Base-by-base conservation (phyloP, 2,329 filamentous ascomycete genomes). In the Aspergillus sp. region DNA sequence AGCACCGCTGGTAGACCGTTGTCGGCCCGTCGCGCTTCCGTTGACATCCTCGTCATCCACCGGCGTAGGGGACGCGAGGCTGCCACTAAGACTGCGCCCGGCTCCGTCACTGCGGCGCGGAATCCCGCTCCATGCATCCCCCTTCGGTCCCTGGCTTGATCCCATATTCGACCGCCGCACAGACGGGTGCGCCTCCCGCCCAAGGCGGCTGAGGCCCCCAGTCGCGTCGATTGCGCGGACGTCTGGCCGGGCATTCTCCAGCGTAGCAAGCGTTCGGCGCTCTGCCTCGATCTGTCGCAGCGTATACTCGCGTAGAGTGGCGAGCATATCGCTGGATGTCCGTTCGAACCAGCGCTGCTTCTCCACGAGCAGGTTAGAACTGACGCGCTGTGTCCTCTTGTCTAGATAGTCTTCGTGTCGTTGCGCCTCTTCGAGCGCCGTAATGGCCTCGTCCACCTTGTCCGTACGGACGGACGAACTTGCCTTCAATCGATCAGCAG, bases 401-500 rank as follows among this genome's bases (percentile, higher is more conserved):
- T 77, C 75, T 15, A 98, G 74, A 50, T 86, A 83, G 10, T 78
- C 68, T 62, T 98, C 91, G 45, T 83, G 78, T 42, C 74, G 79
- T 34, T 82, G 74, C 3, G 91, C 91, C 53, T 96, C 91, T 42
- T 94, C 86, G 4, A 96, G 72, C 4, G 86, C 75, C 12, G 78
- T 73, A 51, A 98, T 93, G n/a, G 91, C 91, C 61, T 98, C 91
- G 56, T 98, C 91, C 16, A 96, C 91, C 65, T 96, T 98, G 55
- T 98, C 91, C 22, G 82, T 75, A 41, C 86, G 82, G 22, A 98
- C 88, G 36, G 79, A 91, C 11, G 84, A 82, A 57, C 79, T 86
- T 12, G 80, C 78, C 55, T 93, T 94, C 39, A 98, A 72, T 27
- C 91, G 78, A 58, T 96, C 88, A 1, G 88, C 86, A 1, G 88